Evolutionary conservation across 352 stramenopile genomes (phyloP), one percentile per base, ranked within the genome.

Genomic region (Phytopythium delawarense): DNA sequence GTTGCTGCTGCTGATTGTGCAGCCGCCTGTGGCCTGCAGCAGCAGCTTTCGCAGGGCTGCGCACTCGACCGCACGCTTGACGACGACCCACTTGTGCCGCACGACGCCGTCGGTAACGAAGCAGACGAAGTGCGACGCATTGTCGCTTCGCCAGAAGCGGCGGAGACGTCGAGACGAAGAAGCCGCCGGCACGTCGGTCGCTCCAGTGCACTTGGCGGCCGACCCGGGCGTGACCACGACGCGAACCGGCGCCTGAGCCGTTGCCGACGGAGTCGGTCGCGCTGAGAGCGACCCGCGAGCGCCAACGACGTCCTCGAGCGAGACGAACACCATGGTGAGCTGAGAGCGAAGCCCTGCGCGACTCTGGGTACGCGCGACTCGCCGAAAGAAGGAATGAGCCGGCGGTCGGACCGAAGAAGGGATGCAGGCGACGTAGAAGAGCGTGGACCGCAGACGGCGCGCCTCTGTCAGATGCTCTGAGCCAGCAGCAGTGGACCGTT

Each of bases 51-150:
- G 75, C 12, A 92, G 70, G 35, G 73, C 62, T 13, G 72, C 42
- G 60, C 83, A 72, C 45, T 92, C 78, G 55, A 25, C 58, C 1
- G 70, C 75, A 8, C 71, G 74, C 61, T 91, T 92, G 53, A 54
- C 62, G 56, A 92, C 57, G 39, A 92, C 82, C 81, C 81, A 94
- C 53, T 88, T 89, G 61, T 87, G 77, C 48, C 66, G 70, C 56
- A 87, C 71, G 34, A 80, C 66, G 48, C 67, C 75, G 68, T 94
- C 80, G n/a, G 76, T 88, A 51, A 94, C 77, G 68, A 90, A 94
- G 18, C 91, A 32, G 23, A 94, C 81, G 32, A 90, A 87, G 54
- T 77, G 69, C 34, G 35, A 13, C 18, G 37, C 21, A 62, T 40
- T 61, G 35, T 5, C 37, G 63, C 12, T 42, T 32, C 50, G 61